Evolutionary conservation across 169 alveolate genomes (phyloP), one percentile per base, ranked within the genome.

Genomic region (Plasmodium vivax): DNA sequence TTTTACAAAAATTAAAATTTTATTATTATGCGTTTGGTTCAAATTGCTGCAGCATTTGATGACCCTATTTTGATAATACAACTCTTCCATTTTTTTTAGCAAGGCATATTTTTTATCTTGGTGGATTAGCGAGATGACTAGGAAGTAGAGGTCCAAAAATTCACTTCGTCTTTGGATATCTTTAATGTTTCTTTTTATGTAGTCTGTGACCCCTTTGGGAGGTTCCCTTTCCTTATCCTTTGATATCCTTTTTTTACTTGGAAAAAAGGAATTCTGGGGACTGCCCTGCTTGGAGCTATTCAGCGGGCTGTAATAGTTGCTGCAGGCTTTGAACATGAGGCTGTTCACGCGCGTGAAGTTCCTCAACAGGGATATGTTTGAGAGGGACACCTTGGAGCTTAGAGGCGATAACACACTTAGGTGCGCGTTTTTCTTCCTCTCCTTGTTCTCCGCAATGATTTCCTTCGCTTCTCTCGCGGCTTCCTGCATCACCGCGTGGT

Each of bases 301-400:
- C 43, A 85, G 47, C 14, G 93, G 93, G 62, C 93, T 85, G 45
- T 85, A 85, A 19, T 85, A 85, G 80, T 85, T 85, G 62, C 93
- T 85, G 16, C 73, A 51, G 43, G 82, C 34, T 47, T 51, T 27
- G 93, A 83, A 75, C 81, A 84, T 19, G 79, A 72, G 54, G 58
- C 84, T 72, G 71, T 92, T 92, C 30, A 93, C 75, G 87, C 95
- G 27, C 74, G 96, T 41, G 43, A 56, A 74, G 54, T 87, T 62
- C 81, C 92, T 84, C 56, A 79, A 80, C 27, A 88, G 30, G 43
- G 83, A 75, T 77, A 87, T 81, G 27, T 84, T 79, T 12, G 93
- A 84, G 54, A 62, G 19, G 14, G 85, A 74, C 43, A 38, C 34
- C 23, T 43, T 74, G 19, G 85, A 85, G 34, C 62, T 75, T 1